A percentile compares a stretch with the other conserved stretches of the same genome.
phyloP scores from a whole-genome alignment of 225 moss, liverwort and hornwort genomes.

The Physcomitrium patens region DNA sequence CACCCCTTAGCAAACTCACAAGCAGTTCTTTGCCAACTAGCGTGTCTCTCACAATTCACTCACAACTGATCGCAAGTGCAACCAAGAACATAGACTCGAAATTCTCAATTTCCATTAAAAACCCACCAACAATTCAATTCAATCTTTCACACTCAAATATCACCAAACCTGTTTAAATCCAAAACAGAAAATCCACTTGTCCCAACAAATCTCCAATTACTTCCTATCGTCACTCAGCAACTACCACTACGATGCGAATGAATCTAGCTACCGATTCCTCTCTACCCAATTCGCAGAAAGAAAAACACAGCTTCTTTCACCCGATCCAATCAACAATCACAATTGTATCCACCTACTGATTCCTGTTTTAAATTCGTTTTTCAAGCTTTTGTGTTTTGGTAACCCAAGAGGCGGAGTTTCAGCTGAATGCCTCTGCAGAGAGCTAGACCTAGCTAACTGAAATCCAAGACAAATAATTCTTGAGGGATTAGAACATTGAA shows the following conservation, averaged over 20 bases:
- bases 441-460: not conserved
- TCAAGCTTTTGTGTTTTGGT: not conserved
- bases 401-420: not conserved
- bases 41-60: not conserved
- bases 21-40: not conserved
- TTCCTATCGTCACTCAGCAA: too few species aligned
- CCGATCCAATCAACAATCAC: not conserved
- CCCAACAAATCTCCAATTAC: not conserved
- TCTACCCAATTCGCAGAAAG: too few species aligned
- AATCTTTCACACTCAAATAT: not conserved
- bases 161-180: conserved; percentile 10
- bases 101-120: not conserved
- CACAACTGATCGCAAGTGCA: not conserved
- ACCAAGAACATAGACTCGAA: conserved; percentile 3
- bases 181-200: conserved; percentile 17
- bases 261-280: not conserved
- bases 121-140: not conserved
- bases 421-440: not conserved
- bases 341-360: not conserved
- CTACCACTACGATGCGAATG: too few species aligned
- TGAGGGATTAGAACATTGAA: too few species aligned
- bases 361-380: conserved; percentile 27
- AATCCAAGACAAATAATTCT: conserved; percentile 20
- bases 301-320: not conserved
- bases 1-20: not conserved